Evolutionary conservation across 495 filamentous ascomycete genomes (phyloP), one percentile per base, ranked within the genome.

Genomic region (Parachaetomium inaequale): DNA sequence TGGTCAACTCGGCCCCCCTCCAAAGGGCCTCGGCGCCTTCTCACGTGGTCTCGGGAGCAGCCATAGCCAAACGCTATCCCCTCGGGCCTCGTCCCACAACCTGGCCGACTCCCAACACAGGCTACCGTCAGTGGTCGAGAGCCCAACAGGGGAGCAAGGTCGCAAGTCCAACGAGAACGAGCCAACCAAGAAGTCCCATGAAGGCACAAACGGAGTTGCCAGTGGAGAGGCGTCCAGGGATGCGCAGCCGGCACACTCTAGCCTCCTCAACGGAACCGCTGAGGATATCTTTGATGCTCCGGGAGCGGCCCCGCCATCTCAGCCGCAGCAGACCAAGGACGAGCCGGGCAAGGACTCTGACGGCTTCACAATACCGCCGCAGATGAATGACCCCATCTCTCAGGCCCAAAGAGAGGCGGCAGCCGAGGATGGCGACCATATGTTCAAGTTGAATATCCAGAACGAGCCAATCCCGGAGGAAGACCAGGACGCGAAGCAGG

Each of bases 401-500:
- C 86, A 87, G 68, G 92, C 91, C 14, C 82, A 96, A 72, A 85
- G 82, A 65, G 92, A 95, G 75, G 90, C 90, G 43, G 80, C 85
- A 25, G 80, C 76, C 55, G 84, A 75, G 63, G 80, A 86, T 72
- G 74, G 72, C 58, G 88, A 91, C 40, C 88, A 90, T 52, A 81
- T 88, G 59, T 89, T 96, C 76, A 98, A 94, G 72, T 78, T 99
- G 28, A 94, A 88, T 62, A 99, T 99, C 64, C 83, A 91, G 63
- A 92, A 91, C 64, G 89, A 95, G 61, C 93, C 96, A 1, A 95
- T 99, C 59, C 86, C 87, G 23, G 94, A 98, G 74, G 94, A 98
- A 71, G 90, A 93, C 65, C 85, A 81, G 58, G 91, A 96, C 72
- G 91, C 91, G 3, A 87, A 94, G 73, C 75, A 78, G 54, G 88